These are phyloP conservation scores for Nemania sp. DNA, from an alignment of 2,329 filamentous ascomycete genomes.

Conservation along the genomic window DNA sequence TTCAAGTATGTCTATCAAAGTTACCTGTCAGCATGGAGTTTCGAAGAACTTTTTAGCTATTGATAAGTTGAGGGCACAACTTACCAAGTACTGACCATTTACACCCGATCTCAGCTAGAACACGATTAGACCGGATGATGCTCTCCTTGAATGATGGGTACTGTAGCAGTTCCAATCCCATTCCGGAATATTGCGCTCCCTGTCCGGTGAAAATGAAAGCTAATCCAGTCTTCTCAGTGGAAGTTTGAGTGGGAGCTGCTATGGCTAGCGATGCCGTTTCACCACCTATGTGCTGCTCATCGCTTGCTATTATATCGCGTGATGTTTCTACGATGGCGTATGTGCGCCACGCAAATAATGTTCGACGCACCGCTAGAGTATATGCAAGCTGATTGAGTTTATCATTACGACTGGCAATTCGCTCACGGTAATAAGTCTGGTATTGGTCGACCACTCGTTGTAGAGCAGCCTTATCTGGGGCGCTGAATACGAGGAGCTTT, in stretches of 20 bases:
- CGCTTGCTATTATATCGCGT: too few species aligned
- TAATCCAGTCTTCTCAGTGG: background rate
- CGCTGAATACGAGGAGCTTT: slow-evolving; percentile 30
- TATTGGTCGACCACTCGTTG: slow-evolving; percentile 23
- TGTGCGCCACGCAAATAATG: slow-evolving; percentile 28
- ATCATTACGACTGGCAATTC: background rate
- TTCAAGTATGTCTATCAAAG: background rate
- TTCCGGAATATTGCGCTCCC: slow-evolving; percentile 1
- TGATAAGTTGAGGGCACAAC: background rate
- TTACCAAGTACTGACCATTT: background rate
- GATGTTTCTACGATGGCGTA: slow-evolving; percentile 11
- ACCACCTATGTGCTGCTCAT: too few species aligned
- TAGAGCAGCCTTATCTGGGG: slow-evolving; percentile 27
- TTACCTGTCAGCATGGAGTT: background rate
- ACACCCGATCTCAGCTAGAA: background rate
- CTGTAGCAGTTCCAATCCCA: background rate
- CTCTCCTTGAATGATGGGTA: background rate
- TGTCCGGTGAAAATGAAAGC: slow-evolving; percentile 15
- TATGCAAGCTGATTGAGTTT: slow-evolving; percentile 26
- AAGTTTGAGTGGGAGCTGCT: background rate
- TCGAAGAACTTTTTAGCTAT: too few species aligned
- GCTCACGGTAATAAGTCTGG: slow-evolving; percentile 16
- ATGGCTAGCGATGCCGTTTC: background rate
- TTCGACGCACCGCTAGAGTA: slow-evolving; percentile 31
- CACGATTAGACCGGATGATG: slow-evolving; percentile 30